Conservation (phyloP, 495 filamentous ascomycete genomes). For the Penicillium turbatum region DNA sequence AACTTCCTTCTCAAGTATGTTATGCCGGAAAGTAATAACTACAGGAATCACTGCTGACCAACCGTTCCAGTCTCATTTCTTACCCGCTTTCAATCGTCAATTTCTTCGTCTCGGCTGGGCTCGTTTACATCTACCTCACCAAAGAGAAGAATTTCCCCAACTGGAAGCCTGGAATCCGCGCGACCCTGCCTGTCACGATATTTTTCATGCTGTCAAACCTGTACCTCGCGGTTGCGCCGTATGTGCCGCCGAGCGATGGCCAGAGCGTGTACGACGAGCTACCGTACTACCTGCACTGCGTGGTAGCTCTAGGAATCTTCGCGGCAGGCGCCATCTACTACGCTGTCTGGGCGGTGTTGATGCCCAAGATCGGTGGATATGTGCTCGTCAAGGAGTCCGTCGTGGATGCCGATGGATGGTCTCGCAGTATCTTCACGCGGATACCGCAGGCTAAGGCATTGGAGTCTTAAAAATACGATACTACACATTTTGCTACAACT, state of each 20-base stretch:
- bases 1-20: constrained; percentile 59
- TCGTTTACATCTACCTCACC: constrained; percentile 54
- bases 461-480: neutral
- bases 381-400: constrained; percentile 56
- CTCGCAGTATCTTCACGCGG: constrained; percentile 34
- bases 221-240: constrained; percentile 60
- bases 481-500: too few relatives aligned
- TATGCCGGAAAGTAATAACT: constrained; percentile 10
- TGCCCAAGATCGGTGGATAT: constrained; percentile 52
- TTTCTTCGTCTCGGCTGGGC: constrained; percentile 52
- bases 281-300: constrained; percentile 61
- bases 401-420: constrained; percentile 54
- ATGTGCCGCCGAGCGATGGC: constrained; percentile 57
- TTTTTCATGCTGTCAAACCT: constrained; percentile 55
- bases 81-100: constrained; percentile 61
- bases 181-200: constrained; percentile 43
- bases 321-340: constrained; percentile 54
- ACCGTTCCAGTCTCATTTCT: constrained; percentile 47
- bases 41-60: constrained; percentile 24
- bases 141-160: constrained; percentile 35
- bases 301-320: constrained; percentile 55
- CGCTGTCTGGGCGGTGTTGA: constrained; percentile 49
- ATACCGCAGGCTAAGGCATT: constrained; percentile 19
- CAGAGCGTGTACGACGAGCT: constrained; percentile 58
- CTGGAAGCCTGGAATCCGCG: constrained; percentile 35